Conservation (phyloP, 176 grass and related monocot genomes). For the Raddia distichophylla region DNA sequence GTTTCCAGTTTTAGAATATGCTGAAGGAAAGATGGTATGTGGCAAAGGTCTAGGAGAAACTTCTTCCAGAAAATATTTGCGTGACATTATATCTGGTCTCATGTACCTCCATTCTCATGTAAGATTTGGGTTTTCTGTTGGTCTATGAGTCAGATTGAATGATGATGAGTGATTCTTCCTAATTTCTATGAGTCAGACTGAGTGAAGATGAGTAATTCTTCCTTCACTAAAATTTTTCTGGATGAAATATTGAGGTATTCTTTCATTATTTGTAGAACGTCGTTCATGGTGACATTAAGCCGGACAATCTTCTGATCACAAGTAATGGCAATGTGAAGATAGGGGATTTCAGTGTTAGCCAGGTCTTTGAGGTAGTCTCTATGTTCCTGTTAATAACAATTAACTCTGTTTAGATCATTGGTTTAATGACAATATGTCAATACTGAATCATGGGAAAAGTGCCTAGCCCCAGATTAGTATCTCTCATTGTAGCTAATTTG, state of each 20-base stretch:
- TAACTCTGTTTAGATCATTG: not conserved
- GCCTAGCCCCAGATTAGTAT: not conserved
- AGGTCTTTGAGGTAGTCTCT: slow-evolving; percentile 73
- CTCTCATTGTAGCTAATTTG: not conserved
- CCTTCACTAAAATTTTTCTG: not conserved
- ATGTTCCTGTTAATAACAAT: slow-evolving; percentile 4
- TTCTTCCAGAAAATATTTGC: slow-evolving; percentile 71
- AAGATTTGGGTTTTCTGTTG: slow-evolving; percentile 32
- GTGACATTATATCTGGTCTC: slow-evolving; percentile 78
- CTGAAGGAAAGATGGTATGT: slow-evolving; percentile 76
- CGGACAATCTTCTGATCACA: slow-evolving; percentile 74
- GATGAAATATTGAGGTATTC: not conserved
- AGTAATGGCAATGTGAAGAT: slow-evolving; percentile 73
- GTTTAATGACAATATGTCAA: not conserved
- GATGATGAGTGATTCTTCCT: slow-evolving; percentile 16
- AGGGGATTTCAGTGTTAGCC: slow-evolving; percentile 82
- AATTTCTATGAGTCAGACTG: not conserved
- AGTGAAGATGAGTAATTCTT: slow-evolving; percentile 1
- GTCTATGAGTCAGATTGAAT: not conserved
- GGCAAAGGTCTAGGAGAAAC: slow-evolving; percentile 66
- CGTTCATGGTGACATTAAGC: slow-evolving; percentile 84
- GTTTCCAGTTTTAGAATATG: slow-evolving; percentile 74
- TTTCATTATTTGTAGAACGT: slow-evolving; percentile 55
- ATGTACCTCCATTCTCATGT: slow-evolving; percentile 96
- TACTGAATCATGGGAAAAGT: not conserved